Evolutionary conservation across 306 rosid species (phyloP).

Genomic region (Crotalaria pallida): DNA sequence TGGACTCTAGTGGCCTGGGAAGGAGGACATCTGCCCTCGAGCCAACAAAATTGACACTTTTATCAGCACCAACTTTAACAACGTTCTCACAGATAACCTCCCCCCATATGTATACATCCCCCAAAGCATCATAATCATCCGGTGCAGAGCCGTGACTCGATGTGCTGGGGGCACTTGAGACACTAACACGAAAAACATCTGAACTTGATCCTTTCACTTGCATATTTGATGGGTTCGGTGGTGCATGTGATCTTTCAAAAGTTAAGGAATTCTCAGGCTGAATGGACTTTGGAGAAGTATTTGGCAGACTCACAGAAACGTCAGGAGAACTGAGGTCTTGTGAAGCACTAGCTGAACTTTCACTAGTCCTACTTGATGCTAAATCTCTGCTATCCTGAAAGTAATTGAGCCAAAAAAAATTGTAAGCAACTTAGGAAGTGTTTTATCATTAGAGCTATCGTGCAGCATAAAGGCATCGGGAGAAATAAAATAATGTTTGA

Average conservation of each 20-base stretch:
- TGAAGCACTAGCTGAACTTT: conserved; percentile 65
- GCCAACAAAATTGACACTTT: conserved; percentile 45
- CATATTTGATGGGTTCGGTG: conserved; percentile 69
- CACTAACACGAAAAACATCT: conserved; percentile 97
- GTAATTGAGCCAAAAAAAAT: conserved; percentile 31
- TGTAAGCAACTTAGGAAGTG: conserved; percentile 14
- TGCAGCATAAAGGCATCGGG: neutral
- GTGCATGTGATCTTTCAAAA: conserved; percentile 75
- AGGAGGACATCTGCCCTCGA: conserved; percentile 79
- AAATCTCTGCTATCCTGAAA: conserved; percentile 86
- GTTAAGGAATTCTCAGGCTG: conserved; percentile 48
- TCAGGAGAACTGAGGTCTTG: conserved; percentile 74
- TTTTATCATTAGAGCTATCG: neutral
- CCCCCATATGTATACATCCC: conserved; percentile 98
- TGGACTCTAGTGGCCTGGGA: conserved; percentile 85
- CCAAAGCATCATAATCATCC: conserved; percentile 93
- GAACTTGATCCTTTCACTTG: conserved; percentile 95
- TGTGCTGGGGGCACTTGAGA: conserved; percentile 98
- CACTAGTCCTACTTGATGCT: conserved; percentile 81
- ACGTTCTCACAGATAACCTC: conserved; percentile 77
- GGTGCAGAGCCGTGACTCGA: conserved; percentile 98
- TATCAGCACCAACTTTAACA: conserved; percentile 78
- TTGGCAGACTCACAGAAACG: conserved; percentile 45
- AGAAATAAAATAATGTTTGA: neutral
- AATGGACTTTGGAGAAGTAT: conserved; percentile 52